Evolutionary conservation across 2,329 filamentous ascomycete species (phyloP).

Genomic region (Pyrenochaeta sp.): DNA sequence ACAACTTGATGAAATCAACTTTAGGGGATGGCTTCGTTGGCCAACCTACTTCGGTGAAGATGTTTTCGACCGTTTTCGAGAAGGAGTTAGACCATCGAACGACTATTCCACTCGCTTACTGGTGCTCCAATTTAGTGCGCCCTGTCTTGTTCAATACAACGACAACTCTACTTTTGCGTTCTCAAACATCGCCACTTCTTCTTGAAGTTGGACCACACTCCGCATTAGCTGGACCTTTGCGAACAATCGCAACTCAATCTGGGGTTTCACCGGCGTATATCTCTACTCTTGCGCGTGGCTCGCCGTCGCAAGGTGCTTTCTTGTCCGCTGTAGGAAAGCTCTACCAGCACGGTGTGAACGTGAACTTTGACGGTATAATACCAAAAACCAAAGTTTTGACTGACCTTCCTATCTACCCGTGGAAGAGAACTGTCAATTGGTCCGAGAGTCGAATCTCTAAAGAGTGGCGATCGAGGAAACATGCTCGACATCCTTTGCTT

Average conservation of each 20-base stretch:
- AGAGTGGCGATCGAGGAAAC: conserved; percentile 6
- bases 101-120: too few relatives aligned
- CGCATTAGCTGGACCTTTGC: conserved; percentile 8
- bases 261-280: conserved; percentile 19
- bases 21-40: too few relatives aligned
- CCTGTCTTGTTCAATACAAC: neutral
- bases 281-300: neutral
- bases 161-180: neutral
- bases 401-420: conserved; percentile 20
- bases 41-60: too few relatives aligned
- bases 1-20: neutral
- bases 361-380: too few relatives aligned
- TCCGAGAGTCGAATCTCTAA: conserved; percentile 13
- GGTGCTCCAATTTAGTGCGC: too few relatives aligned
- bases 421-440: conserved; percentile 24
- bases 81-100: too few relatives aligned
- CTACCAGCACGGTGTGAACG: neutral
- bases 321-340: neutral
- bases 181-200: neutral
- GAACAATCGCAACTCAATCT: too few relatives aligned
- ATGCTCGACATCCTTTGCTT: conserved; percentile 17
- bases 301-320: neutral
- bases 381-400: neutral
- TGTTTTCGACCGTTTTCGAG: too few relatives aligned
- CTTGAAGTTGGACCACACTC: conserved; percentile 1